phyloP scores from a whole-genome alignment of 2,329 filamentous ascomycete species.

The Trichophyton simii region DNA sequence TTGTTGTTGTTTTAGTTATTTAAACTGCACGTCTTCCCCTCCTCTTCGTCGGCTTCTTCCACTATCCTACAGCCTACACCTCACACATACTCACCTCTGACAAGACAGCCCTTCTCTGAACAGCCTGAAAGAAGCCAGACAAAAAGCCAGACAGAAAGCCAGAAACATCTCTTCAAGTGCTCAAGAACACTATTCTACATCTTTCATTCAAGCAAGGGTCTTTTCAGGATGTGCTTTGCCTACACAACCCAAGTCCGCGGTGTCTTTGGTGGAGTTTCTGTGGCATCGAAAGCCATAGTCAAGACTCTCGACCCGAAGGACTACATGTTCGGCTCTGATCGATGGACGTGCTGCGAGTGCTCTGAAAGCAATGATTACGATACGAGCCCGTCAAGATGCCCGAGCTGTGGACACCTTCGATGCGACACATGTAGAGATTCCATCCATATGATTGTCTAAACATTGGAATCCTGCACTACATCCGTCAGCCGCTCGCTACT shows the following conservation, averaged over 20 bases:
- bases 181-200: neutral
- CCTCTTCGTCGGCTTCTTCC: neutral
- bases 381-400: neutral
- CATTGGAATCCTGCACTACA: neutral
- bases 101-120: neutral
- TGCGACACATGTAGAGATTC: neutral
- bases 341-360: slow-evolving; percentile 2
- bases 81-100: neutral
- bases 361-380: neutral
- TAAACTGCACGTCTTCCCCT: neutral
- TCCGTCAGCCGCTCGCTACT: neutral
- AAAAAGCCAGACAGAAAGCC: neutral
- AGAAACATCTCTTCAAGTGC: neutral
- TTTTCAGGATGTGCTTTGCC: neutral
- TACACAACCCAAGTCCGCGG: neutral
- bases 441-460: neutral
- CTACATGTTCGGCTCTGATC: neutral
- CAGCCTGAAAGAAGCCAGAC: neutral
- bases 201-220: neutral
- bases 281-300: neutral
- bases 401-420: neutral
- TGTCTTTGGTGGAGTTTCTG: neutral
- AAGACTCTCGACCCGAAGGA: neutral
- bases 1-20: neutral
- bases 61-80: neutral